Evolutionary conservation across 139 green algal species (phyloP).

Genomic region (Tetraselmis striata): DNA sequence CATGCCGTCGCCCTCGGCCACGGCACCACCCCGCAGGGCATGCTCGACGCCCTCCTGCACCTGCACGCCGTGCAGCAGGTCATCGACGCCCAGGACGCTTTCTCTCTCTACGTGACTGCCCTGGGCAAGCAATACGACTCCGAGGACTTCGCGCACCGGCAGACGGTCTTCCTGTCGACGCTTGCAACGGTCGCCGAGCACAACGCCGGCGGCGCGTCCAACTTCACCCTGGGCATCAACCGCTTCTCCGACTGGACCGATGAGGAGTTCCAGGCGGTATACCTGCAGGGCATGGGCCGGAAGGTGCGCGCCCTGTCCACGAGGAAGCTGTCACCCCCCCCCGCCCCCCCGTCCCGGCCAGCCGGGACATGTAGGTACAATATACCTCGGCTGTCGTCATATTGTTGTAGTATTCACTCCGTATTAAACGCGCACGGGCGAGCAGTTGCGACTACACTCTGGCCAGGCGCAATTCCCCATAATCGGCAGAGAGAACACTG

Average conservation of each 20-base stretch:
- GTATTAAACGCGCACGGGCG: no score
- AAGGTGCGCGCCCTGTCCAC: no score
- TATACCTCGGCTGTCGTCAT: no score
- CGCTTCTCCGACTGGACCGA: constrained; percentile 1
- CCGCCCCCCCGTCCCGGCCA: no score
- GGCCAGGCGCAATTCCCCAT: no score
- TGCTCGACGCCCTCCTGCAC: neutral
- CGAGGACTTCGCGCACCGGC: neutral
- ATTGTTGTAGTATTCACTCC: no score
- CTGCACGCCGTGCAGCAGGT: neutral
- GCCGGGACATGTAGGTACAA: no score
- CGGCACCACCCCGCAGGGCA: neutral
- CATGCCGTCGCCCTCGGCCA: neutral
- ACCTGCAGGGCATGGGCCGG: neutral
- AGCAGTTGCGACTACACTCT: no score
- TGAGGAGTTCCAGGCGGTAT: constrained; percentile 1
- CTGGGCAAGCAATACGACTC: neutral
- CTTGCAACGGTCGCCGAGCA: neutral
- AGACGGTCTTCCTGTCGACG: neutral
- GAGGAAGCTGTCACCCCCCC: no score
- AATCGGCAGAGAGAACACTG: no score
- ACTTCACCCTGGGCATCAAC: constrained; percentile 4
- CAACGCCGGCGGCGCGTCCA: neutral
- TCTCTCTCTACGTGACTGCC: neutral
- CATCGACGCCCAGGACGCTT: neutral